Conservation (phyloP, 345 rosid genomes). For the Murraya paniculata region DNA sequence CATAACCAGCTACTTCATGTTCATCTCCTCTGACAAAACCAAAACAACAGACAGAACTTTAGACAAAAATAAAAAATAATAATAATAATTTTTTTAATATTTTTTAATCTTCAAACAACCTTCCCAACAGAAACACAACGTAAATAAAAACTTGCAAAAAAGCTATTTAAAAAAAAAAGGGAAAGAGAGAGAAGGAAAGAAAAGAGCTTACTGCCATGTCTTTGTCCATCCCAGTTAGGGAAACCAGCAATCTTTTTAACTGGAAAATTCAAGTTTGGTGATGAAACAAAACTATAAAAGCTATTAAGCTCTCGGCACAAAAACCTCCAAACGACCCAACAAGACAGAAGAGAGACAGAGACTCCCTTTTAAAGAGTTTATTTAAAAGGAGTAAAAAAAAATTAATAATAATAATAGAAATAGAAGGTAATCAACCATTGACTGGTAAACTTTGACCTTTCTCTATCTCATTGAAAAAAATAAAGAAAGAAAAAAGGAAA, state of each 20-base stretch:
- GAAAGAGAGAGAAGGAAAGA: background rate
- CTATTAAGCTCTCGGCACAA: background rate
- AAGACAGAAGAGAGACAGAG: constrained; percentile 8
- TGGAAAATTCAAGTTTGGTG: background rate
- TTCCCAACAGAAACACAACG: background rate
- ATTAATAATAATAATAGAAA: constrained; percentile 17
- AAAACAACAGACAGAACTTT: background rate
- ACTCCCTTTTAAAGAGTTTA: constrained; percentile 2
- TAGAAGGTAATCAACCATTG: constrained; percentile 56
- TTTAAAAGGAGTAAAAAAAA: constrained; percentile 1
- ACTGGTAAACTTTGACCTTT: constrained; percentile 50
- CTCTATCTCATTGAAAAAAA: constrained; percentile 10
- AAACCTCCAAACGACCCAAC: constrained; percentile 17
- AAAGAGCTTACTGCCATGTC: constrained; percentile 61
- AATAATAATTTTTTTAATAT: too few species aligned
- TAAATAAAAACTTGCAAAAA: background rate
- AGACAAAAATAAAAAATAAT: background rate
- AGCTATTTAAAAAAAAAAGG: background rate
- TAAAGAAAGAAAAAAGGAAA: background rate
- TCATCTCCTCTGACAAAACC: background rate
- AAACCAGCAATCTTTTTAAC: background rate
- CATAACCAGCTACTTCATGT: background rate
- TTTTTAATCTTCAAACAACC: background rate
- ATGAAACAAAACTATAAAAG: constrained; percentile 1
- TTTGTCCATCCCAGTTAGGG: constrained; percentile 16